Conservation (phyloP, 306 rosid genomes). For the Begonia loranthoides region DNA sequence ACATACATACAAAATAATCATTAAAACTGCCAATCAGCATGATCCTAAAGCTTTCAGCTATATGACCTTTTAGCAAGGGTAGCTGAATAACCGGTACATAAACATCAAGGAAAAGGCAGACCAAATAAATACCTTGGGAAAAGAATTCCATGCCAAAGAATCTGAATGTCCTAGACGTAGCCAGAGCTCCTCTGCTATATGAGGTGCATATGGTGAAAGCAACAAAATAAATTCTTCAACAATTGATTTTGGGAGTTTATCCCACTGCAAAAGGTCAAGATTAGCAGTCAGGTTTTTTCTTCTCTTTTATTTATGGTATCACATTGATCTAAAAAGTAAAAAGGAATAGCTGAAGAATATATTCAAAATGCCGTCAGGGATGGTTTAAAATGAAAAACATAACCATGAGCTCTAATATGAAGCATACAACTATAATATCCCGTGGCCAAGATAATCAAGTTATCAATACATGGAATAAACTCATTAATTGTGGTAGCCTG, state of each 20-base stretch:
- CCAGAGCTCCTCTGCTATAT: conserved; percentile 96
- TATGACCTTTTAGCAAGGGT: too few species aligned
- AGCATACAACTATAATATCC: too few species aligned
- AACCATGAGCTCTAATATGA: too few species aligned
- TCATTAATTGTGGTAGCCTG: too few species aligned
- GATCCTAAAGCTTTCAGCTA: too few species aligned
- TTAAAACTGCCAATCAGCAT: too few species aligned
- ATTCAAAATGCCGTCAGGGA: too few species aligned
- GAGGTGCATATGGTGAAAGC: conserved; percentile 94
- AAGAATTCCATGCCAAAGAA: conserved; percentile 63
- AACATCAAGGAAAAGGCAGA: too few species aligned
- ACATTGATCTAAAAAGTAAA: not conserved
- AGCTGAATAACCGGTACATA: too few species aligned
- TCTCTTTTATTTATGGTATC: too few species aligned
- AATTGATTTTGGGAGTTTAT: conserved; percentile 58
- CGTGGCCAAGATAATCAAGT: not conserved
- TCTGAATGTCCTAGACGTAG: conserved; percentile 71
- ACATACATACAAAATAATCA: too few species aligned
- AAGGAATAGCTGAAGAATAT: not conserved
- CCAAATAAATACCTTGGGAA: conserved; percentile 51
- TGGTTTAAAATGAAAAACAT: too few species aligned
- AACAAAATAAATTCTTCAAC: conserved; percentile 70
- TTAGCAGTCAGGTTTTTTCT: conserved; percentile 7
- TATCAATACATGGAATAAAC: not conserved
- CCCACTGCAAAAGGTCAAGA: conserved; percentile 55